Percentiles rank a stretch among this genome's conserved stretches.
Conservation (phyloP, 257 asterid genomes). For the Solanum tarijense region DNA sequence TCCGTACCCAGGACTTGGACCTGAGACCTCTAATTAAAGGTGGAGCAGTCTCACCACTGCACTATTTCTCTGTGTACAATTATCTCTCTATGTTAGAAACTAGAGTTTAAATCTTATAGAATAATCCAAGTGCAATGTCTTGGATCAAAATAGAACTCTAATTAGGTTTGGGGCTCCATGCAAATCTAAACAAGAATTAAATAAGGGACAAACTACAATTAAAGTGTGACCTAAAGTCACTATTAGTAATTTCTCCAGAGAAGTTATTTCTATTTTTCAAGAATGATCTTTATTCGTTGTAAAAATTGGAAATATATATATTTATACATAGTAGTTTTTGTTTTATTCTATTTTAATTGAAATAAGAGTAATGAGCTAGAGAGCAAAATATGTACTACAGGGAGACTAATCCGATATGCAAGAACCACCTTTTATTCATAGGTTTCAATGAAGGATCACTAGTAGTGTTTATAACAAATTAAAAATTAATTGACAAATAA, state of each 20-base stretch:
- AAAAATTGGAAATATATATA: not conserved
- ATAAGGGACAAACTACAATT: not conserved
- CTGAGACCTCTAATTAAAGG: fast-evolving
- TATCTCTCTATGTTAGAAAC: not conserved
- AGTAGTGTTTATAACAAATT: not conserved
- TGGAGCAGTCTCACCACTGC: no score
- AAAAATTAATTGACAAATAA: not conserved
- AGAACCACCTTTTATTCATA: not conserved
- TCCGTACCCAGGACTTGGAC: fast-evolving
- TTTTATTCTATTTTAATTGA: no score
- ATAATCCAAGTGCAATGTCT: not conserved
- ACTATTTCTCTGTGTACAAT: not conserved
- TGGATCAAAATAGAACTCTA: not conserved
- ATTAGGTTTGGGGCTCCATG: slow-evolving; percentile 70
- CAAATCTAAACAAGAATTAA: slow-evolving; percentile 14
- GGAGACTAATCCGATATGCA: no score
- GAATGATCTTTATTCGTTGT: not conserved
- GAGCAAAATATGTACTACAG: no score
- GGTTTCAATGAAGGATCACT: not conserved
- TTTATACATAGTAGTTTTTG: no score
- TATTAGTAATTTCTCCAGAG: not conserved
- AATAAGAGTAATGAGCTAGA: no score
- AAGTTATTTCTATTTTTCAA: not conserved
- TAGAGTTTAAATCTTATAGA: not conserved
- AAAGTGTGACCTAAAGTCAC: slow-evolving; percentile 1